Evolutionary conservation across 495 filamentous ascomycete genomes (phyloP).

Genomic region (Opeltia flavorubescens): DNA sequence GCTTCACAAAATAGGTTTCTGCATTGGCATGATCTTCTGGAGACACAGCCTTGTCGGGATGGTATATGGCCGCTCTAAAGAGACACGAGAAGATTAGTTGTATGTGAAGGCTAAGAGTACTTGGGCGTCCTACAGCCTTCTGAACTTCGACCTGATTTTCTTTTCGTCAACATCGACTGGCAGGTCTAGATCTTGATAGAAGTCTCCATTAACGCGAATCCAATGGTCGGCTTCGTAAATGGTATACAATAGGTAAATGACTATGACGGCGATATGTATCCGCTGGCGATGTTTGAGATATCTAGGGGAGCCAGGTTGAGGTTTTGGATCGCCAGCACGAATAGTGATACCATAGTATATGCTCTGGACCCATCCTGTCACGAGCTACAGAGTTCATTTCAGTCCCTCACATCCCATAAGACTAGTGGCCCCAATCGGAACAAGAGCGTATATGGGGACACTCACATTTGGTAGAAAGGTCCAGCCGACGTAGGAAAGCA

Average conservation of each 20-base stretch:
- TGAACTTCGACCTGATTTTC: conserved; percentile 70
- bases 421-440: neutral
- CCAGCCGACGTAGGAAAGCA: conserved; percentile 74
- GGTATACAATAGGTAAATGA: conserved; percentile 77
- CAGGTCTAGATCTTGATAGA: conserved; percentile 62
- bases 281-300: conserved; percentile 58
- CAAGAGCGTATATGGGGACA: conserved; percentile 10
- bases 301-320: conserved; percentile 54
- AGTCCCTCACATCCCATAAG: neutral
- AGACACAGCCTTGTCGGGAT: conserved; percentile 67
- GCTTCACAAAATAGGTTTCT: conserved; percentile 60
- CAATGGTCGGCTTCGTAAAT: conserved; percentile 85
- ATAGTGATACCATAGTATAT: conserved; percentile 83
- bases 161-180: conserved; percentile 54
- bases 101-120: neutral
- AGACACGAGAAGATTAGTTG: neutral
- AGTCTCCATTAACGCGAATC: conserved; percentile 53
- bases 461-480: conserved; percentile 63
- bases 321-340: conserved; percentile 76
- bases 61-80: conserved; percentile 52
- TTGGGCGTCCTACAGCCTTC: conserved; percentile 39
- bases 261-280: conserved; percentile 70
- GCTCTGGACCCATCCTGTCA: conserved; percentile 61
- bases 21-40: conserved; percentile 20
- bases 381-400: conserved; percentile 37